Evolutionary conservation across 345 rosid genomes (phyloP).

Genomic region (Citropsis articulata): DNA sequence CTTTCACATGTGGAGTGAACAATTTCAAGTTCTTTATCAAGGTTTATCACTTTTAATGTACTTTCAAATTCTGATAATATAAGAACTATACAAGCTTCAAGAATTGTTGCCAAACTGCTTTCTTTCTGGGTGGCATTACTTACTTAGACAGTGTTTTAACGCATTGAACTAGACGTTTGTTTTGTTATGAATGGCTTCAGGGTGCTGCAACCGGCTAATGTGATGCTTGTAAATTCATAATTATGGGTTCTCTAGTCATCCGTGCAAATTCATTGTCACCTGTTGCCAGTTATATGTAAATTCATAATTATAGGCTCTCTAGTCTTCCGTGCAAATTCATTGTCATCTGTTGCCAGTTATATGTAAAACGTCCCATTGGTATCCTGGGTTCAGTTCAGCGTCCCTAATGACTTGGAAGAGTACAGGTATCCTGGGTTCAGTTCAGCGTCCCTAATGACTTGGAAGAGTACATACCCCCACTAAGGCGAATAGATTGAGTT

Average conservation of each 20-base stretch:
- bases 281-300: neutral
- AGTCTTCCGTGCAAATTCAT: neutral
- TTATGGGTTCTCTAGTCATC: neutral
- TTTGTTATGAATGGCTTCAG: neutral
- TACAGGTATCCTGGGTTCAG: too few species aligned
- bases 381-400: too few species aligned
- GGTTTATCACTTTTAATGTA: neutral
- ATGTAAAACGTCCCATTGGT: neutral
- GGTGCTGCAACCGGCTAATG: neutral
- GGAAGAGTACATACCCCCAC: too few species aligned
- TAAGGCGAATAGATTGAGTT: too few species aligned
- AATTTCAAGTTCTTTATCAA: neutral
- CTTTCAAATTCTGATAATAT: neutral
- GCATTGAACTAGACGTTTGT: neutral
- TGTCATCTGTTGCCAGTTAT: neutral
- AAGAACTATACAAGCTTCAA: neutral
- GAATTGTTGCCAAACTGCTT: neutral
- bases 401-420: too few species aligned
- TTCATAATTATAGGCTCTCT: neutral
- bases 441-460: too few species aligned
- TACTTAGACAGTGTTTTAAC: neutral
- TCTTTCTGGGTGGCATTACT: neutral
- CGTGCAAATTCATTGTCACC: neutral
- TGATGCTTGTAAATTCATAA: neutral
- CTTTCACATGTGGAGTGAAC: slow-evolving; percentile 64